These are phyloP conservation scores for Neurospora africana DNA, from an alignment of 495 filamentous ascomycete species.

Conservation along the genomic window DNA sequence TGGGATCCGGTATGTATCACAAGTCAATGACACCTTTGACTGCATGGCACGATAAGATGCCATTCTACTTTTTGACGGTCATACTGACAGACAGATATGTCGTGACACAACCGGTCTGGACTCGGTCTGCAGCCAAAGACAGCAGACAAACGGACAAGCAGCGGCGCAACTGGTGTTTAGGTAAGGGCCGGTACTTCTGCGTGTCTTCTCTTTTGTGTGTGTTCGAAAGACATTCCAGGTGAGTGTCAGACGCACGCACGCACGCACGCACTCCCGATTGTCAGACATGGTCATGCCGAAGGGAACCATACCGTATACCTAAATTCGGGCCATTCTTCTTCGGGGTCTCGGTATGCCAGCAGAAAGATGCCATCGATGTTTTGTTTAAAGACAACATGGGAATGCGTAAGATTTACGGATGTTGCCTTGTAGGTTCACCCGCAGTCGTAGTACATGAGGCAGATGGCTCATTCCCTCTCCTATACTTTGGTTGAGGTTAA, in stretches of 20 bases:
- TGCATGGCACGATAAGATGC: background rate
- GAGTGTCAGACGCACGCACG: background rate
- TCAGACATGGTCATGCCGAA: background rate
- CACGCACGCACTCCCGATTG: background rate
- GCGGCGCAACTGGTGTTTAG: background rate
- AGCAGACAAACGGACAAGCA: background rate
- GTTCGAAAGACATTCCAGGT: background rate
- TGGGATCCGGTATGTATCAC: background rate
- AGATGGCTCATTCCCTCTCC: background rate
- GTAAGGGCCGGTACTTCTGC: background rate
- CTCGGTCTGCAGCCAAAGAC: background rate
- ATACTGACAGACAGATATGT: background rate
- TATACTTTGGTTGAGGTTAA: background rate
- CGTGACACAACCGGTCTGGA: background rate
- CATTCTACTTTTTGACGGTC: background rate
- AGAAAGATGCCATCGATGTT: background rate
- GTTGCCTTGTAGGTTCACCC: background rate
- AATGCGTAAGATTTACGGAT: background rate
- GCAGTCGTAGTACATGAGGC: background rate
- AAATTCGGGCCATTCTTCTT: background rate
- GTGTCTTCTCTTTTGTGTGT: background rate
- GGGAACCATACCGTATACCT: background rate
- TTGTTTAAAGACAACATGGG: background rate
- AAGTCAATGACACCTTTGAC: background rate
- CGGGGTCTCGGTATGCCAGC: background rate